Percentiles rank a stretch among this genome's conserved stretches.
Conservation (phyloP, 2,329 filamentous ascomycete species). For the Penicillium griseofulvum region DNA sequence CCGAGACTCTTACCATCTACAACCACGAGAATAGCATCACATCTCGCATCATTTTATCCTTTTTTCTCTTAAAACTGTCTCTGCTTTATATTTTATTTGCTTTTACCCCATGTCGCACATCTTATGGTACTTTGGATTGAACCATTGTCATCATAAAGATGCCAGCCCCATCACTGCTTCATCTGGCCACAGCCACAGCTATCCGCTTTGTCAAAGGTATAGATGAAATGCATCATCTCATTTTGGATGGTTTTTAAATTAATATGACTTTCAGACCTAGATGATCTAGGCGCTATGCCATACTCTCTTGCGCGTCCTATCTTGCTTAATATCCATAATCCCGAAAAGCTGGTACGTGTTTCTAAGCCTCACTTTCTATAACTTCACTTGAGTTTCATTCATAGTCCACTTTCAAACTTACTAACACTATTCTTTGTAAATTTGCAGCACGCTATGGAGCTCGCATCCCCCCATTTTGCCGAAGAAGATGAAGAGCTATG, state of each 20-base stretch:
- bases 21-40: neutral
- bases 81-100: constrained; percentile 2
- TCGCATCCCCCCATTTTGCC: constrained; percentile 71
- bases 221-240: neutral
- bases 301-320: constrained; percentile 66
- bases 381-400: neutral
- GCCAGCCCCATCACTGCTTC: constrained; percentile 35
- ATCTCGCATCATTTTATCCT: neutral
- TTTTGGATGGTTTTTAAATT: neutral
- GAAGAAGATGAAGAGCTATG: constrained; percentile 71
- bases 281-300: constrained; percentile 69
- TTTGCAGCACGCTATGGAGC: constrained; percentile 60
- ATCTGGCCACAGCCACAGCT: constrained; percentile 37
- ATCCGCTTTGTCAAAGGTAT: constrained; percentile 39
- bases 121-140: constrained; percentile 3
- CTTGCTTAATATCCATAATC: constrained; percentile 68
- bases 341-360: constrained; percentile 65
- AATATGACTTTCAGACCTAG: constrained; percentile 49
- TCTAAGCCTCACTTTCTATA: neutral
- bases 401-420: neutral
- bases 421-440: neutral
- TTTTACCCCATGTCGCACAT: constrained; percentile 17
- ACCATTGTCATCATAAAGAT: constrained; percentile 23
- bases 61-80: neutral
- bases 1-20: neutral